phyloP scores from a whole-genome alignment of 2,329 filamentous ascomycete genomes.

The Claviceps humidiphila region DNA sequence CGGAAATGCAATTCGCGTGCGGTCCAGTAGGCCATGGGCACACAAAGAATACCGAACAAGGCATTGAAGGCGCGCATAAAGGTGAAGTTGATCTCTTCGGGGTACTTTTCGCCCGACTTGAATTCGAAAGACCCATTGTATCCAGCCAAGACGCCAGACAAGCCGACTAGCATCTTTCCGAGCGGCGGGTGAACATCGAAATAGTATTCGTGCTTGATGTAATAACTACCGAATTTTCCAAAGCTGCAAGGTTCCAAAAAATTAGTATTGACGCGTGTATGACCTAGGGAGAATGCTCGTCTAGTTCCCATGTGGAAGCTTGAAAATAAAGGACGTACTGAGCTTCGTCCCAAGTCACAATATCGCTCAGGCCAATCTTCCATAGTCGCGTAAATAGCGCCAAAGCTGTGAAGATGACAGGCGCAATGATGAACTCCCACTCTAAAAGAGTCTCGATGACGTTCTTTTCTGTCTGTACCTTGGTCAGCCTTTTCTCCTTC shows the following conservation, averaged over 20 bases:
- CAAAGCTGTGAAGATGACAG: slow-evolving; percentile 46
- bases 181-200: slow-evolving; percentile 85
- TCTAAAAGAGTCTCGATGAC: slow-evolving; percentile 49
- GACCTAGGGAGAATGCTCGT: background rate
- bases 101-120: slow-evolving; percentile 95
- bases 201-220: slow-evolving; percentile 98
- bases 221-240: slow-evolving; percentile 97
- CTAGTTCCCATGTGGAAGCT: background rate
- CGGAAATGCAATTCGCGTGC: slow-evolving; percentile 81
- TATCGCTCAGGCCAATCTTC: slow-evolving; percentile 55
- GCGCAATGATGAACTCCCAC: slow-evolving; percentile 49
- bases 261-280: slow-evolving; percentile 4
- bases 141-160: slow-evolving; percentile 89
- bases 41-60: slow-evolving; percentile 80
- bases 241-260: slow-evolving; percentile 41
- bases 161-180: slow-evolving; percentile 94
- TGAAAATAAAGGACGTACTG: slow-evolving; percentile 34
- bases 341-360: slow-evolving; percentile 56
- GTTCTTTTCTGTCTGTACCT: slow-evolving; percentile 27
- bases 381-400: slow-evolving; percentile 55
- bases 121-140: slow-evolving; percentile 99
- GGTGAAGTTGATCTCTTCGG: slow-evolving; percentile 85
- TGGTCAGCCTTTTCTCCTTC: slow-evolving; percentile 8
- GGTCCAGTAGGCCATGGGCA: slow-evolving; percentile 91
- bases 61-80: slow-evolving; percentile 99